These are phyloP conservation scores for Pythium dissimile DNA, from an alignment of 352 stramenopile genomes.

Conservation along the genomic window DNA sequence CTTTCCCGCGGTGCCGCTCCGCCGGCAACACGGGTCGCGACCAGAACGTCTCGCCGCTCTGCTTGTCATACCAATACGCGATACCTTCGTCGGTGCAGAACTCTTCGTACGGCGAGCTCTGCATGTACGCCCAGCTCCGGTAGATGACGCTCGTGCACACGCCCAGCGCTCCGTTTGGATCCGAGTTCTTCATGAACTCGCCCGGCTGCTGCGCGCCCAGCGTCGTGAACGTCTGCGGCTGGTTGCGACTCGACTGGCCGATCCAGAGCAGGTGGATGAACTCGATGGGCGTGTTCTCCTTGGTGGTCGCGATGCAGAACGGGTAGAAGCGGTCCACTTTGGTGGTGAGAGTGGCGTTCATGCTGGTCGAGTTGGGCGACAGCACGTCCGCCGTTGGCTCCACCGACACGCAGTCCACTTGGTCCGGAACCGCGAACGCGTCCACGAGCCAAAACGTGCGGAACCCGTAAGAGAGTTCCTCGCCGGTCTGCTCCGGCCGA, in stretches of 20 bases:
- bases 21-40: conserved; percentile 77
- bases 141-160: conserved; percentile 86
- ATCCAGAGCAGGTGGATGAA: conserved; percentile 92
- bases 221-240: conserved; percentile 89
- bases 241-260: conserved; percentile 84
- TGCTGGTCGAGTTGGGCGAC: conserved; percentile 75
- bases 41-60: conserved; percentile 89
- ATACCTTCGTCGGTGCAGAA: conserved; percentile 90
- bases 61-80: conserved; percentile 88
- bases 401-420: conserved; percentile 61
- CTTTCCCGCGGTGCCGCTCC: conserved; percentile 69
- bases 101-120: conserved; percentile 82
- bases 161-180: conserved; percentile 72
- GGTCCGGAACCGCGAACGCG: conserved; percentile 36
- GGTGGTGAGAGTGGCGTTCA: conserved; percentile 86
- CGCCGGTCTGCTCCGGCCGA: conserved; percentile 89
- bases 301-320: conserved; percentile 90
- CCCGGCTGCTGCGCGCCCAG: conserved; percentile 87
- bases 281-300: conserved; percentile 90
- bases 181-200: conserved; percentile 89
- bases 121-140: conserved; percentile 90
- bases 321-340: conserved; percentile 87
- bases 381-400: conserved; percentile 74
- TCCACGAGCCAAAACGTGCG: conserved; percentile 81
- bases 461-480: conserved; percentile 86